phyloP scores from a whole-genome alignment of 306 rosid species.

The Castanea sativa region DNA sequence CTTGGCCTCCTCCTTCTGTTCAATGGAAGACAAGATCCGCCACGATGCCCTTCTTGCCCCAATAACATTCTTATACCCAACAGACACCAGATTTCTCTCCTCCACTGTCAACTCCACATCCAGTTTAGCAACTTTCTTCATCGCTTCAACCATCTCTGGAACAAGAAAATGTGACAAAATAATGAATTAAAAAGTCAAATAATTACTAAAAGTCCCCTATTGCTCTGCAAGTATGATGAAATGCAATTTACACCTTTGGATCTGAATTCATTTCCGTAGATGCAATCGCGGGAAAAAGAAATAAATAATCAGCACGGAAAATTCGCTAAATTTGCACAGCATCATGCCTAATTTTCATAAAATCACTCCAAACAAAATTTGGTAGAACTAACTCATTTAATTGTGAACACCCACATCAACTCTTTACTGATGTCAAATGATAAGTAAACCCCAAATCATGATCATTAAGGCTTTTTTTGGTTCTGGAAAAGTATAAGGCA shows the following conservation, averaged over 20 bases:
- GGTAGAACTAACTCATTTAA: not conserved
- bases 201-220: not conserved
- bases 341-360: not conserved
- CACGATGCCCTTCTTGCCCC: slow-evolving; percentile 49
- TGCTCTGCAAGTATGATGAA: not conserved
- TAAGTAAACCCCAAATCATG: not conserved
- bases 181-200: too few relatives aligned
- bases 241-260: not conserved
- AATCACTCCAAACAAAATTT: not conserved
- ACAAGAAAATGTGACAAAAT: not conserved
- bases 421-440: not conserved
- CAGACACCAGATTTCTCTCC: slow-evolving; percentile 38
- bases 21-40: slow-evolving; percentile 45
- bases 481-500: not conserved
- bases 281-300: not conserved
- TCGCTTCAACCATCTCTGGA: slow-evolving; percentile 47
- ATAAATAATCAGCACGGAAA: not conserved
- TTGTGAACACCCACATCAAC: not conserved
- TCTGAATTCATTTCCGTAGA: not conserved
- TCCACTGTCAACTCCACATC: slow-evolving; percentile 48
- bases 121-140: slow-evolving; percentile 38
- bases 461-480: not conserved
- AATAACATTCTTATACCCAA: slow-evolving; percentile 45
- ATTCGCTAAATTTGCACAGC: not conserved
- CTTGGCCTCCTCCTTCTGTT: slow-evolving; percentile 41